Percentiles rank a stretch among this genome's conserved stretches.
Conservation (phyloP, 305 asterid species). For the Fraxinus albicans region DNA sequence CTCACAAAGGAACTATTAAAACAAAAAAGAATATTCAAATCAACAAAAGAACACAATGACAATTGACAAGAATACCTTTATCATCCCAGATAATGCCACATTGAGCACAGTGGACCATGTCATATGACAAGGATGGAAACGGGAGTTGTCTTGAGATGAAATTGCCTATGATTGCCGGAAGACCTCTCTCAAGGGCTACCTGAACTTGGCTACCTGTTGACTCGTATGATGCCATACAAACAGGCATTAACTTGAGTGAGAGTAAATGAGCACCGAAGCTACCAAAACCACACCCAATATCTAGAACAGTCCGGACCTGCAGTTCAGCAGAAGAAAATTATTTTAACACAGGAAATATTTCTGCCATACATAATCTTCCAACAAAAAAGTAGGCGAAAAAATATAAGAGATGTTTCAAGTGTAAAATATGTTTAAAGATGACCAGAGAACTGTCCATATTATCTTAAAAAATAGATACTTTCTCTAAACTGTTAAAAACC, state of each 20-base stretch:
- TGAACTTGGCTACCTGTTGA: constrained; percentile 97
- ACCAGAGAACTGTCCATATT: background rate
- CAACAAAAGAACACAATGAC: background rate
- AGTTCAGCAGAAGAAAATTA: constrained; percentile 23
- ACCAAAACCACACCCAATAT: constrained; percentile 98
- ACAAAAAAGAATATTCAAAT: background rate
- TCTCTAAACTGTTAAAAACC: background rate
- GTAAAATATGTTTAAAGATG: constrained; percentile 4
- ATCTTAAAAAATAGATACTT: background rate
- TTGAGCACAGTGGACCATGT: constrained; percentile 94
- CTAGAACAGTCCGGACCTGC: constrained; percentile 84
- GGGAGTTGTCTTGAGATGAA: constrained; percentile 85
- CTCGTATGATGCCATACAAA: constrained; percentile 91
- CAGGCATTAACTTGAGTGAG: constrained; percentile 80
- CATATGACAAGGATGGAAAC: constrained; percentile 86
- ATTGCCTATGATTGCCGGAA: constrained; percentile 87
- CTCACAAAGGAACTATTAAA: background rate
- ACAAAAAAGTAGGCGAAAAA: background rate
- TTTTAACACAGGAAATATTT: constrained; percentile 7
- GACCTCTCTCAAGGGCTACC: constrained; percentile 96
- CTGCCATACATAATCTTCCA: background rate
- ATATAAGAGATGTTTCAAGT: constrained; percentile 5
- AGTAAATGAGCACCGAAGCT: constrained; percentile 93
- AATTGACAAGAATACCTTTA: constrained; percentile 53
- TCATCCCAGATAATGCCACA: constrained; percentile 91